Evolutionary conservation across 2,329 filamentous ascomycete genomes (phyloP).

Genomic region (Pseudogymnoascus sp.): DNA sequence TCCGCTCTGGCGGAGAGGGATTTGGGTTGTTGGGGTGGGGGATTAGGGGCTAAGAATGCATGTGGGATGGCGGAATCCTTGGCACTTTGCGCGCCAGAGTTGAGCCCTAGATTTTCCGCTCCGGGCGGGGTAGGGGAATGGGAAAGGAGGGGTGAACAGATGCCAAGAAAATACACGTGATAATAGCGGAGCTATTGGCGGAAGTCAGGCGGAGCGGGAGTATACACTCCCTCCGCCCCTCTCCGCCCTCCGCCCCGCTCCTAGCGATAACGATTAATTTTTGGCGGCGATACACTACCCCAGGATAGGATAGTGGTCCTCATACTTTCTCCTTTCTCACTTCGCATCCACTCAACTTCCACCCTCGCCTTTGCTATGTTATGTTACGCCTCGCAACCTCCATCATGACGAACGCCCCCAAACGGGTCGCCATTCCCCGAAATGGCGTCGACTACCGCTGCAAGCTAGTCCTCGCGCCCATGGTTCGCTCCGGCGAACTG

Average conservation of each 20-base stretch:
- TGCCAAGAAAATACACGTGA: background rate
- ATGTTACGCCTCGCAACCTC: slow-evolving; percentile 34
- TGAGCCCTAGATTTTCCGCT: background rate
- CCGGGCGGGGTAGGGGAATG: background rate
- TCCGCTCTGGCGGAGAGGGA: background rate
- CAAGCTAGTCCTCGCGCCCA: slow-evolving; percentile 90
- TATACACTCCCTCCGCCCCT: background rate
- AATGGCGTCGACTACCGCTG: slow-evolving; percentile 89
- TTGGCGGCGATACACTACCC: background rate
- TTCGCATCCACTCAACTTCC: background rate
- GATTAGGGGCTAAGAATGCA: background rate
- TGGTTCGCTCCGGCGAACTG: slow-evolving; percentile 96
- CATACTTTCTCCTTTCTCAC: background rate
- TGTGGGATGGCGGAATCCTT: background rate
- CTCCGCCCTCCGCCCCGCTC: background rate
- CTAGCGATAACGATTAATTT: slow-evolving; percentile 4
- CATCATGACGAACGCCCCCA: slow-evolving; percentile 50
- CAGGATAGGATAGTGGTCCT: background rate
- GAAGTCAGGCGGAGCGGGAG: background rate
- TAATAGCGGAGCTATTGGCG: background rate
- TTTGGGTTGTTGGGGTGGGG: background rate
- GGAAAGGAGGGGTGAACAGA: background rate
- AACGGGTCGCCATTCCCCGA: slow-evolving; percentile 73
- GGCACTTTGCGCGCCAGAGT: background rate
- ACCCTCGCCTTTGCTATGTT: slow-evolving; percentile 17